Evolutionary conservation across 768 basidiomycete species (phyloP), one percentile per base, ranked within the genome.

Genomic region (Cyclocybe aegerita): DNA sequence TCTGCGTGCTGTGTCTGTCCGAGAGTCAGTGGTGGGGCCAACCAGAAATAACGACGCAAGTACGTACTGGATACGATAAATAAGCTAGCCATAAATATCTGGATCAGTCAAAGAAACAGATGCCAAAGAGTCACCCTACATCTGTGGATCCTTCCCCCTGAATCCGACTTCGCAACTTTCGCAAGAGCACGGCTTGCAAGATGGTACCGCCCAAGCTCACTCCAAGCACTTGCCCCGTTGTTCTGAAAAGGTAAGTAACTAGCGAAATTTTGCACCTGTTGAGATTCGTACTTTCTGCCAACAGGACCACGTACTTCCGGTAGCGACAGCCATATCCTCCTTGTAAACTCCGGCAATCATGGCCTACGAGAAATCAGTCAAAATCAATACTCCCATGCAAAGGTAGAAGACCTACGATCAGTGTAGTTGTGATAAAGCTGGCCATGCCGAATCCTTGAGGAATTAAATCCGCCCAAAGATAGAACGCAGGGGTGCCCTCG

Each of bases 161-260:
- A 58, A 99, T 95, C 45, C 85, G 79, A 53, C 77, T 69, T 49
- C 81, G 80, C 48, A 99, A 73, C 61, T 90, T 82, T 42, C 73
- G 67, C 29, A 85, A 70, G 36, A 99, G 76, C 33, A 96, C 77
- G 4, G 81, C 79, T 68, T 99, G 96, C 31, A 95, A 71, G 23
- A 98, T 66, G 0, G 92, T 87, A 15, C 93, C 90, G 58, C 85
- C 86, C 40, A 95, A 72, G 60, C 90, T 90, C 47, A 99, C 96
- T 33, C 96, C 97, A 48, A 98, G 78, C 16, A 97, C 97, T 73
- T 98, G 96, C 2, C 95, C 95, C 12, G 91, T 89, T 7, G 93
- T 94, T 55, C 95, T 77, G 75, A 95, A 96, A 41, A 97, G 76
- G 69, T 98, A 98, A 31, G 90, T 90, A 60, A 95, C 93, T 96